Evolutionary conservation across 2,329 filamentous ascomycete species (phyloP).

Genomic region (Exophiala mesophila): DNA sequence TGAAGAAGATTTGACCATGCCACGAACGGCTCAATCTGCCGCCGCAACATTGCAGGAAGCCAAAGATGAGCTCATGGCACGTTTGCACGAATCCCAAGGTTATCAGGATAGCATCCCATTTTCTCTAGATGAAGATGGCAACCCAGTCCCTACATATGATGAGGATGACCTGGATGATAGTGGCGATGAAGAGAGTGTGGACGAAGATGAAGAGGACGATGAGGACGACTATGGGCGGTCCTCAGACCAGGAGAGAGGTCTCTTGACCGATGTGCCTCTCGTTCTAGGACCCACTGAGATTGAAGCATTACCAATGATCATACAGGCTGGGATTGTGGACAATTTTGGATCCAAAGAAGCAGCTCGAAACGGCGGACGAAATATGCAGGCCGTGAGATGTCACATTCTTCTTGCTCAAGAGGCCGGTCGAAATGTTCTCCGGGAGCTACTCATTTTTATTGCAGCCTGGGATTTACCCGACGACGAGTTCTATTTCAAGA

Average conservation of each 20-base stretch:
- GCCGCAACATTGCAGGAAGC: slow-evolving; percentile 48
- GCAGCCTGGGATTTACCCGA: slow-evolving; percentile 95
- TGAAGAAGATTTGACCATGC: slow-evolving; percentile 43
- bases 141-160: slow-evolving; percentile 44
- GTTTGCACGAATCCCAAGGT: slow-evolving; percentile 43
- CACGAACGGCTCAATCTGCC: slow-evolving; percentile 44
- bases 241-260: slow-evolving; percentile 59
- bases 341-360: slow-evolving; percentile 59
- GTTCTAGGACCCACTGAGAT: slow-evolving; percentile 93
- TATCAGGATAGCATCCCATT: slow-evolving; percentile 34
- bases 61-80: slow-evolving; percentile 48
- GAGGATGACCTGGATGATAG: slow-evolving; percentile 41
- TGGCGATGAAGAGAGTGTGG: slow-evolving; percentile 42
- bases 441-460: slow-evolving; percentile 91
- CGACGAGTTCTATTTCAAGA: slow-evolving; percentile 89
- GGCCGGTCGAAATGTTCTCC: slow-evolving; percentile 80
- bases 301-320: slow-evolving; percentile 92
- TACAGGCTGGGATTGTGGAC: slow-evolving; percentile 90
- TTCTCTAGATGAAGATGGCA: slow-evolving; percentile 37
- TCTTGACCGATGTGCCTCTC: slow-evolving; percentile 89
- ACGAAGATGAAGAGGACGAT: slow-evolving; percentile 49
- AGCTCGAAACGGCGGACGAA: slow-evolving; percentile 57
- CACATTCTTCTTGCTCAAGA: slow-evolving; percentile 85
- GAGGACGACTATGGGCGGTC: slow-evolving; percentile 49
- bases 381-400: slow-evolving; percentile 84